Evolutionary conservation across 805 yeast species (phyloP), one percentile per base, ranked within the genome.

Genomic region (Lipomyces lipofer): DNA sequence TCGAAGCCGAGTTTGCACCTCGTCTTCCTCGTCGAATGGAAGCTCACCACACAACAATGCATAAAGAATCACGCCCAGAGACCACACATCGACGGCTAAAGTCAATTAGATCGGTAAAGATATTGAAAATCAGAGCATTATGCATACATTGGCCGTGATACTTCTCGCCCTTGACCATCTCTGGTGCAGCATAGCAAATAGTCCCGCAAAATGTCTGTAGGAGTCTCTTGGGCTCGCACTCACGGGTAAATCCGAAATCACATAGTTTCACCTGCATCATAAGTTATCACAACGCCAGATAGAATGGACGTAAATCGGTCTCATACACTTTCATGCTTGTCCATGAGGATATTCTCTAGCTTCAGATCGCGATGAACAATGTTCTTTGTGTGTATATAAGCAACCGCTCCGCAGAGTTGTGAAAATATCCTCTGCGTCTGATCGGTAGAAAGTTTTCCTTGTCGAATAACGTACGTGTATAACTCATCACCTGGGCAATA

Each of bases 101-200:
- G n/a, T 46, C 46, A 15, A 29, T 24, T 22, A 33, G n/a, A 8
- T 9, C 49, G 28, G 6, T 10, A 13, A 47, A 21, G 29, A n/a
- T 15, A 47, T 40, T 22, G 6, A 12, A 47, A 7, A n/a, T 13
- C 13, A 12, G 27, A 9, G 7, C 13, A 5, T n/a, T n/a, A 12
- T 7, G 12, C 28, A 5, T 28, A 45, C 47, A 66, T 63, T 85
- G 84, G 0, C 97, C 98, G 39, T 83, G 82, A 68, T 90, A 90
- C 43, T 83, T 82, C 56, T 80, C 78, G 57, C 83, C 78, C 51
- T 75, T 74, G 15, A 91, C 74, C 58, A 94, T 74, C 67, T 92
- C 99, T 0, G 99, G 99, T 0, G 99, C 97, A 96, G 92, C 91
- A 68, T 92, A 92, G 2, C 89, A 95, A 0, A 90, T 83, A 0